Conservation (phyloP, 176 grass and related monocot species). For the Avena atlantica region DNA sequence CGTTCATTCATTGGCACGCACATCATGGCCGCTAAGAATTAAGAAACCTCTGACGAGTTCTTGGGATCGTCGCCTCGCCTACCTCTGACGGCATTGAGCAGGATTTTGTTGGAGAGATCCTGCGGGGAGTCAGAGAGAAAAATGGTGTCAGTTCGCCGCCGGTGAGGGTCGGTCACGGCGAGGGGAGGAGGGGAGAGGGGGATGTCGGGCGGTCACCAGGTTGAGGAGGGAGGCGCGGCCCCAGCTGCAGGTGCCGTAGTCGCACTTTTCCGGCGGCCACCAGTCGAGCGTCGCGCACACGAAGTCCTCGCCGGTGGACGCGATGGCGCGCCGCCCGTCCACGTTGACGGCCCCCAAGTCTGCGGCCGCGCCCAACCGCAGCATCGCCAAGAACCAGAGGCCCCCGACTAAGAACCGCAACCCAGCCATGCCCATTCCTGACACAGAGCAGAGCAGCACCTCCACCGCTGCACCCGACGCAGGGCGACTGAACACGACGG, state of each 20-base stretch:
- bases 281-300: slow-evolving; percentile 94
- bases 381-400: slow-evolving; percentile 52
- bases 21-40: too few relatives aligned
- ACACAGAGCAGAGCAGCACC: neutral
- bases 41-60: too few relatives aligned
- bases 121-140: slow-evolving; percentile 38
- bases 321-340: slow-evolving; percentile 63
- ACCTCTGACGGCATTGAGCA: slow-evolving; percentile 91
- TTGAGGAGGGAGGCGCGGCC: slow-evolving; percentile 80
- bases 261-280: slow-evolving; percentile 98
- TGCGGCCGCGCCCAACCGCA: slow-evolving; percentile 35
- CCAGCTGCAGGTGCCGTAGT: slow-evolving; percentile 97
- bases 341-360: slow-evolving; percentile 28
- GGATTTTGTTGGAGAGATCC: slow-evolving; percentile 80
- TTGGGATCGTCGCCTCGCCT: slow-evolving; percentile 2
- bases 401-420: slow-evolving; percentile 11
- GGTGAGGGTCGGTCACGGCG: neutral
- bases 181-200: neutral
- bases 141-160: neutral
- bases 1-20: too few relatives aligned
- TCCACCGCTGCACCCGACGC: neutral
- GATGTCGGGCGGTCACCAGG: slow-evolving; percentile 52
- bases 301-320: slow-evolving; percentile 75
- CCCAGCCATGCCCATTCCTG: neutral
- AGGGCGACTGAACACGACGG: neutral